Evolutionary conservation across 73 alveolate species (phyloP).

Genomic region (Paramecium sonneborni): DNA sequence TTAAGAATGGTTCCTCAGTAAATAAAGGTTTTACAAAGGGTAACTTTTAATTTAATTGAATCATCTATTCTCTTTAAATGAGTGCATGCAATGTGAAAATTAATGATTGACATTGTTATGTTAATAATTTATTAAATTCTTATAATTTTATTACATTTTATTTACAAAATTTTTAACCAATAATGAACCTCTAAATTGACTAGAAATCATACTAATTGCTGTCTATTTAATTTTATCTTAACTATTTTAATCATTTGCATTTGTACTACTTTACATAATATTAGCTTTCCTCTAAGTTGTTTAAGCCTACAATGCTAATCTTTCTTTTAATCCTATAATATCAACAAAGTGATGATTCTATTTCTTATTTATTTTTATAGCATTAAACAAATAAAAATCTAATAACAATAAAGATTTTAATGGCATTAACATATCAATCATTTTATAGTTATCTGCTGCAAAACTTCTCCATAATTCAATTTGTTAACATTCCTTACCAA

Average conservation of each 20-base stretch:
- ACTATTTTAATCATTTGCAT: neutral
- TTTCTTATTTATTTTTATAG: neutral
- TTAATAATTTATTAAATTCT: constrained; percentile 3
- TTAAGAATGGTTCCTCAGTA: neutral
- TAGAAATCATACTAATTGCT: constrained; percentile 16
- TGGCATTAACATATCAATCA: neutral
- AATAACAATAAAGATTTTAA: neutral
- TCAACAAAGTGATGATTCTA: constrained; percentile 2
- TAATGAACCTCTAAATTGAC: constrained; percentile 22
- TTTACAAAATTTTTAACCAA: constrained; percentile 16
- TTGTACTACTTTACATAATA: neutral
- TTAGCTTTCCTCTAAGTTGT: neutral
- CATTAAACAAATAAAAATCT: constrained; percentile 47
- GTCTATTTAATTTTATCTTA: neutral
- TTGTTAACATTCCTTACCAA: constrained; percentile 19
- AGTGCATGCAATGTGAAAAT: neutral
- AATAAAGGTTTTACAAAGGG: constrained; percentile 28
- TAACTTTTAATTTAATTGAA: neutral
- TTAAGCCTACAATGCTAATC: neutral
- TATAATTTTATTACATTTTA: neutral
- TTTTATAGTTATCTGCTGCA: neutral
- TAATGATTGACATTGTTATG: neutral
- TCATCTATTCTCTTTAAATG: neutral
- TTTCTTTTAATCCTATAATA: constrained; percentile 6
- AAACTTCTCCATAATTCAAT: neutral